Base-by-base conservation (phyloP, 163 green algal species). In the Trebouxia gelatinosa region DNA sequence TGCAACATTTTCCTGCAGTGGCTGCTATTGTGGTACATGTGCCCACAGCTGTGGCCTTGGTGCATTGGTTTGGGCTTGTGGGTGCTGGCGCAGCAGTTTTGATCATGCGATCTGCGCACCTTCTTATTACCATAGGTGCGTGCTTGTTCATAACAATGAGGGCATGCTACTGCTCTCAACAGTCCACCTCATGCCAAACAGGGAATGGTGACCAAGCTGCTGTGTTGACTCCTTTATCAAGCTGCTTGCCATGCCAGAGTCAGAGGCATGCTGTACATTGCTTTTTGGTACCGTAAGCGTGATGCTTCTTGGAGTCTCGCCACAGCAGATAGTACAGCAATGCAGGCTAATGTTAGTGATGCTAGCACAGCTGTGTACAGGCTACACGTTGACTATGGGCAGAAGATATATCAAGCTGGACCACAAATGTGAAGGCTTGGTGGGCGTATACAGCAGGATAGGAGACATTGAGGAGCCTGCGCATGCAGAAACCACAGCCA, bases 51-150 rank as follows among this genome's bases (percentile, higher is more conserved):
- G 19, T 57, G 5, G 6, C 40, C 6, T 35, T 57, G 39, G 67
- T 75, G 39, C 26, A 40, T 19, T 39, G 39, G n/a, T 38, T 75
- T n/a, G 67, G 67, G 38, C 59, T 75, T 75, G 67, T 39, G 6
- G 67, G 67, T 38, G 67, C 37, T 32, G 67, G 67, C 11, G 58
- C n/a, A 9, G 67, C 67, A 34, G 67, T 75, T 3, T 23, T 75
- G 13, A n/a, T 75, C 37, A 75, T 75, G 67, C 37, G 67, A 6
- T 61, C 37, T 59, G 37, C 40, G 6, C 67, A 75, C 38, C 40
- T 75, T 21, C 11, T 9, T 28, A 17, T 66, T 11, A 66, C 57
- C 28, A 32, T 32, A 66, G 57, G 57, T 66, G 2, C 19, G 48
- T 59, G 23, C 26, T 2, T 23, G 1, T 29, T 19, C 48, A 59